These are phyloP conservation scores for Parmelia sp. DNA, from an alignment of 495 filamentous ascomycete species.

Conservation along the genomic window DNA sequence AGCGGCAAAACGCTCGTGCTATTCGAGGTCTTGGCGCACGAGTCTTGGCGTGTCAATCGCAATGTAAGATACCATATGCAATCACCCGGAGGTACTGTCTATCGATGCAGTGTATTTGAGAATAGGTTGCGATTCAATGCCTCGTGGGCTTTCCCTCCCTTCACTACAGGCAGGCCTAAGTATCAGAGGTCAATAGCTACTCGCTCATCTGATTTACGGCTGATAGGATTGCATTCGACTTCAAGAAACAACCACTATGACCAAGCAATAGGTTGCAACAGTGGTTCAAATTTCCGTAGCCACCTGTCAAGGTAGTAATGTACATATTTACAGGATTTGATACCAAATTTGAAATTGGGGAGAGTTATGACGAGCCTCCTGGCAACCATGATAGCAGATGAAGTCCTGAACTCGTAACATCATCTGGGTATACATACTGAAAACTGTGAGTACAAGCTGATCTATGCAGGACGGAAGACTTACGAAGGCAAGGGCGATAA, in stretches of 20 bases:
- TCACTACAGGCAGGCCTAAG: not conserved
- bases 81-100: too few species aligned
- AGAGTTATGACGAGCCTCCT: not conserved
- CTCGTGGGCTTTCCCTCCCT: too few species aligned
- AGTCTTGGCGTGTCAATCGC: too few species aligned
- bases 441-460: not conserved
- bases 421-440: not conserved
- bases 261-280: not conserved
- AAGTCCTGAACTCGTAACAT: not conserved
- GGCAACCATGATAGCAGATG: not conserved
- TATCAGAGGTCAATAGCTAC: not conserved
- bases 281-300: not conserved
- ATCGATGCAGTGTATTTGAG: too few species aligned
- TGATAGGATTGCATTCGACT: not conserved
- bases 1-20: too few species aligned
- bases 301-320: not conserved
- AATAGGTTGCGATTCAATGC: too few species aligned
- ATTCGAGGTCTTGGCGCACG: too few species aligned
- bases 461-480: not conserved
- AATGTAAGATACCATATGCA: too few species aligned
- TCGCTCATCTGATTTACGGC: not conserved
- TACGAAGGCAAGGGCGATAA: slow-evolving; percentile 23
- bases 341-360: not conserved
- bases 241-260: not conserved
- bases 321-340: not conserved